A percentile compares a stretch with the other conserved stretches of the same genome.
Conservation (phyloP, 495 filamentous ascomycete species). For the Hypoxylon intermedium region DNA sequence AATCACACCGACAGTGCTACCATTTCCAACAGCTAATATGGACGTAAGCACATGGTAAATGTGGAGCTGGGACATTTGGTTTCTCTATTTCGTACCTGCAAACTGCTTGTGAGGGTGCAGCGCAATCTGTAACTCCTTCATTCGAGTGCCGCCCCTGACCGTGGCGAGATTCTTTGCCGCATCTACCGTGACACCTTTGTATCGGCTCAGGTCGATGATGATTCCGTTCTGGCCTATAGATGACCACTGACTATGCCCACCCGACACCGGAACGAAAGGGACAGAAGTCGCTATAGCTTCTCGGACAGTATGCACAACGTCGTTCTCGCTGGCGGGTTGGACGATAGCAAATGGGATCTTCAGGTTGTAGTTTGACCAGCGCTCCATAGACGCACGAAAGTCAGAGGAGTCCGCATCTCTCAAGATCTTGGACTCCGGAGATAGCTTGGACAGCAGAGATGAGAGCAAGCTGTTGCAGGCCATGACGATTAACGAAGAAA, state of each 20-base stretch:
- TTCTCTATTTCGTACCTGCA: constrained; percentile 14
- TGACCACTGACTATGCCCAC: constrained; percentile 49
- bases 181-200: constrained; percentile 38
- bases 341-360: constrained; percentile 5
- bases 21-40: constrained; percentile 42
- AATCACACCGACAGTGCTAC: constrained; percentile 44
- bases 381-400: background rate
- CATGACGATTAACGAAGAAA: no score
- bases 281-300: constrained; percentile 18
- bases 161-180: constrained; percentile 24
- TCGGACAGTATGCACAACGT: constrained; percentile 1
- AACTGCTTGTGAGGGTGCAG: constrained; percentile 15
- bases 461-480: background rate
- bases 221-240: constrained; percentile 39
- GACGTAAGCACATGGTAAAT: constrained; percentile 19
- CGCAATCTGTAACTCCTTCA: constrained; percentile 38
- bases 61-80: background rate
- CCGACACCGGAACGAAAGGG: constrained; percentile 45
- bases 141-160: constrained; percentile 41
- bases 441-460: background rate
- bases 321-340: constrained; percentile 3
- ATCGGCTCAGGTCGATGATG: constrained; percentile 46
- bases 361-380: background rate
- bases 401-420: background rate
- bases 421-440: background rate